Conservation (phyloP, 2,329 filamentous ascomycete species). For the Fusarium mexicanum region DNA sequence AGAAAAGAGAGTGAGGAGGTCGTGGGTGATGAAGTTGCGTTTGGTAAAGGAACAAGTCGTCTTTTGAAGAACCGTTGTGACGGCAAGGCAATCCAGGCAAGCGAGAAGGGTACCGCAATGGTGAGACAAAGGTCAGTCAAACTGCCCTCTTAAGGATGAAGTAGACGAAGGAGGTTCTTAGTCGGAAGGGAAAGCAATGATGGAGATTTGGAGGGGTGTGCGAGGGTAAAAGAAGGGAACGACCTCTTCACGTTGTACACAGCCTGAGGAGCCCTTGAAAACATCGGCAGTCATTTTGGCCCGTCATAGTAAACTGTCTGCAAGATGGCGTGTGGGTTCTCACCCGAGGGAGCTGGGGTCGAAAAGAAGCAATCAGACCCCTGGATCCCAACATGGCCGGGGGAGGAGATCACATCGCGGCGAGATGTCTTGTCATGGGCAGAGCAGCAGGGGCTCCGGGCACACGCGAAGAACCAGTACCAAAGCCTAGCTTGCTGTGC, state of each 20-base stretch:
- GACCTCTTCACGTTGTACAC: conserved; percentile 38
- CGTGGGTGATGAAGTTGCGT: conserved; percentile 21
- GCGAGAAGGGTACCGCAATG: conserved; percentile 45
- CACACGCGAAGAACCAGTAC: conserved; percentile 18
- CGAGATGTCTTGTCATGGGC: conserved; percentile 28
- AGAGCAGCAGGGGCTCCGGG: conserved; percentile 23
- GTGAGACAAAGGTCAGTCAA: conserved; percentile 48
- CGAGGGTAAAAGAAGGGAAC: conserved; percentile 51
- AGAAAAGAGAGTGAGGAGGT: conserved; percentile 37
- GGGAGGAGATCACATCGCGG: conserved; percentile 40
- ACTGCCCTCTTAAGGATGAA: conserved; percentile 48
- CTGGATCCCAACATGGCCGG: conserved; percentile 35
- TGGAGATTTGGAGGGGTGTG: conserved; percentile 46
- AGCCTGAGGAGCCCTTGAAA: conserved; percentile 33
- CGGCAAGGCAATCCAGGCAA: conserved; percentile 39
- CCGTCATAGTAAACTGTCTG: conserved; percentile 43
- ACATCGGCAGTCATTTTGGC: conserved; percentile 41
- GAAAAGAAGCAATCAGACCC: conserved; percentile 42
- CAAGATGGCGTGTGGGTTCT: conserved; percentile 46
- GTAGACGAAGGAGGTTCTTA: conserved; percentile 47
- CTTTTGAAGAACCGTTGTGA: conserved; percentile 42
- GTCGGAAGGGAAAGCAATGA: conserved; percentile 42
- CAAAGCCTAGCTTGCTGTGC: conserved; percentile 9
- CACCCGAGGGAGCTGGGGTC: conserved; percentile 41
- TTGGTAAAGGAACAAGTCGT: conserved; percentile 37